Evolutionary conservation across 2,329 filamentous ascomycete genomes (phyloP).

Genomic region (Calonectria fujianensis): DNA sequence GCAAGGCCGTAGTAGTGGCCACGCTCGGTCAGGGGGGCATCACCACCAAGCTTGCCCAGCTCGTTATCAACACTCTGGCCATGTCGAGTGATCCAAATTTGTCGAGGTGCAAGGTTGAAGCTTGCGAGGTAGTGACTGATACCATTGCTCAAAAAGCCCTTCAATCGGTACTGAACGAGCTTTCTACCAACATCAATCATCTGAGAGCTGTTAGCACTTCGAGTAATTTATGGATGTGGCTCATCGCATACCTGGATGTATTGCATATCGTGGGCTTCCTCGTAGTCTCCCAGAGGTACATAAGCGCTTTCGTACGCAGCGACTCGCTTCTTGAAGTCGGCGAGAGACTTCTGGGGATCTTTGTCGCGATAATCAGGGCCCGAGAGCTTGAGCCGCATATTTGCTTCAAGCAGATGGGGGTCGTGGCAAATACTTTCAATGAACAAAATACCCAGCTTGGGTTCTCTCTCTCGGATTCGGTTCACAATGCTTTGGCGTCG

Average conservation of each 20-base stretch:
- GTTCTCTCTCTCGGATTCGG: conserved; percentile 87
- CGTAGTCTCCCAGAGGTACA: conserved; percentile 90
- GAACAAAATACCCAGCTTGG: conserved; percentile 93
- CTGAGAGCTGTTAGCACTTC: conserved; percentile 62
- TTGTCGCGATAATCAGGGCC: conserved; percentile 97
- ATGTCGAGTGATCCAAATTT: conserved; percentile 98
- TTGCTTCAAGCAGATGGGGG: conserved; percentile 88
- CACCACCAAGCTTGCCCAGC: conserved; percentile 90
- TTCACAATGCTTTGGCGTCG: conserved; percentile 89
- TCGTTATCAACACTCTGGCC: conserved; percentile 94
- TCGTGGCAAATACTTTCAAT: conserved; percentile 96
- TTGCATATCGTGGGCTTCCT: conserved; percentile 92
- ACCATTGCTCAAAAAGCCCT: conserved; percentile 92
- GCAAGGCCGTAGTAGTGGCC: conserved; percentile 87
- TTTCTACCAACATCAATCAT: conserved; percentile 99
- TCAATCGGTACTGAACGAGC: conserved; percentile 90
- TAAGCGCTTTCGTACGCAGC: conserved; percentile 96
- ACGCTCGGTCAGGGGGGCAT: conserved; percentile 88
- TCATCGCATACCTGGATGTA: conserved; percentile 82
- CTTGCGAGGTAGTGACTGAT: conserved; percentile 97
- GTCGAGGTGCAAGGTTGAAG: conserved; percentile 95
- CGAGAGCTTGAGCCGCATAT: conserved; percentile 97
- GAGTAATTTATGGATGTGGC: neutral
- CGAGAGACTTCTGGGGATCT: conserved; percentile 88
- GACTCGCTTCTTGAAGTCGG: conserved; percentile 94